These are phyloP conservation scores for Carex kokanica DNA, from an alignment of 176 grass and related monocot genomes.

Conservation along the genomic window DNA sequence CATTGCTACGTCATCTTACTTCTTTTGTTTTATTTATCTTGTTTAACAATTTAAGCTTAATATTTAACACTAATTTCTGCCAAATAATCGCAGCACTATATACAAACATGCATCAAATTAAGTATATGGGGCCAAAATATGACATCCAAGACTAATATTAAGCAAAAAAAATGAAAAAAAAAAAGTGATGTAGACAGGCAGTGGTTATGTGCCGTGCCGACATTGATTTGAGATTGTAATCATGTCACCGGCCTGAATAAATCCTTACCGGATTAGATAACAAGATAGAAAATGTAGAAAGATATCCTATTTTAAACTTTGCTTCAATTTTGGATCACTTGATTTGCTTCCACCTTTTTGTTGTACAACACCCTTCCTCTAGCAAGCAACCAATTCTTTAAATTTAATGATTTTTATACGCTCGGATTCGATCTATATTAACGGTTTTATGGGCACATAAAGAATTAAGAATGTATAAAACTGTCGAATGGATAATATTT, in stretches of 20 bases:
- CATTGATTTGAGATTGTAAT: not conserved
- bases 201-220: constrained; percentile 17
- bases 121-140: not conserved
- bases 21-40: too few species aligned
- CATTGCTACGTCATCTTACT: too few species aligned
- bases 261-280: not conserved
- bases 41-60: too few species aligned
- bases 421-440: too few species aligned
- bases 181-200: not conserved
- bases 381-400: not conserved
- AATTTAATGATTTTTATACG: not conserved
- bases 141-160: not conserved
- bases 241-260: constrained; percentile 10
- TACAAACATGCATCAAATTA: too few species aligned
- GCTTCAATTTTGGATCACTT: not conserved
- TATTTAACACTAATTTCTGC: too few species aligned
- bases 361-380: not conserved
- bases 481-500: too few species aligned
- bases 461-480: too few species aligned
- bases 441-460: too few species aligned
- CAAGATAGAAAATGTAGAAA: not conserved
- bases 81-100: too few species aligned
- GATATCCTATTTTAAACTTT: not conserved
- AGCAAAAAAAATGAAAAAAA: not conserved
- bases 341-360: not conserved